Evolutionary conservation across 257 asterid genomes (phyloP).

Genomic region (Cordia subcordata): DNA sequence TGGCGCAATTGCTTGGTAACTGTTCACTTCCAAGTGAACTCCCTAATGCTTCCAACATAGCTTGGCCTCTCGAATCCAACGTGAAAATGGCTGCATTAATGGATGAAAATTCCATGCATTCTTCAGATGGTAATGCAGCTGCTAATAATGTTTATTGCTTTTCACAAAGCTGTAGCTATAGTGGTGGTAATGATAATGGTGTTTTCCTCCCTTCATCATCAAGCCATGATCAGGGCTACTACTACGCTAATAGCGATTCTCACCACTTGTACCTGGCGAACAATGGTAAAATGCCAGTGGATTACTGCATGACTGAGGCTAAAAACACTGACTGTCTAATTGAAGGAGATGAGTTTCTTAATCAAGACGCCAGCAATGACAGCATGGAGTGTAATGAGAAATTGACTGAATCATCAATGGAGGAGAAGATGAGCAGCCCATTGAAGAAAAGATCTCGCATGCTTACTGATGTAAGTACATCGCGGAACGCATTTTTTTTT

Average conservation of each 20-base stretch:
- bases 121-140: constrained; percentile 21
- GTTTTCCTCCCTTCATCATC: constrained; percentile 15
- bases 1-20: constrained; percentile 47
- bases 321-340: constrained; percentile 11
- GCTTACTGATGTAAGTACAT: constrained; percentile 19
- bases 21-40: constrained; percentile 34
- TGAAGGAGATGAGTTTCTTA: constrained; percentile 33
- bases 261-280: constrained; percentile 1
- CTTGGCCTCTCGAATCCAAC: constrained; percentile 6
- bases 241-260: constrained; percentile 6
- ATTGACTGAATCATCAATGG: constrained; percentile 13
- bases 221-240: constrained; percentile 7
- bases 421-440: constrained; percentile 17
- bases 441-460: constrained; percentile 41
- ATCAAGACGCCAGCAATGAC: constrained; percentile 37
- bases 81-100: neutral
- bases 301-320: constrained; percentile 13
- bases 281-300: constrained; percentile 17
- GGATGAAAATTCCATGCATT: constrained; percentile 13
- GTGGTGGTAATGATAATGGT: constrained; percentile 15
- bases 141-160: constrained; percentile 12
- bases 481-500: neutral
- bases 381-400: constrained; percentile 25
- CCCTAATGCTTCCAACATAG: constrained; percentile 17
- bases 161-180: constrained; percentile 24